phyloP scores from a whole-genome alignment of 495 filamentous ascomycete species.

The Lentithecium fluviatile region DNA sequence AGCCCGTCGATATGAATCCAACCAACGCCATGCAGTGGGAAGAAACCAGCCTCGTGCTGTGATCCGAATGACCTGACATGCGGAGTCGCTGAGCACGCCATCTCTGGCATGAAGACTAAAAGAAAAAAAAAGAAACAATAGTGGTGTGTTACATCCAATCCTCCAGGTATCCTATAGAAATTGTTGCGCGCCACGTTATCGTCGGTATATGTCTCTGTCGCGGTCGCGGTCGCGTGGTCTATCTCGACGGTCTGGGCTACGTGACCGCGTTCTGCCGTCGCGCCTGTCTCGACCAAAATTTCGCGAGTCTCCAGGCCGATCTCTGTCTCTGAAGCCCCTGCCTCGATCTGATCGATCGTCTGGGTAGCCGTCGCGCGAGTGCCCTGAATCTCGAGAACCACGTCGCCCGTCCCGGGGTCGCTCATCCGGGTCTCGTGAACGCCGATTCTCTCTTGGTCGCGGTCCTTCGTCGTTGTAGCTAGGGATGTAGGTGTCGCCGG shows the following conservation, averaged over 20 bases:
- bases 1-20: neutral
- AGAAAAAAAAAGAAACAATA: too few relatives aligned
- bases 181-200: slow-evolving; percentile 1
- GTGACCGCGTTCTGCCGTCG: slow-evolving; percentile 20
- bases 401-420: slow-evolving; percentile 30
- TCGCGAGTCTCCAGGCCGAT: slow-evolving; percentile 24
- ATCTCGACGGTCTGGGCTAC: slow-evolving; percentile 29
- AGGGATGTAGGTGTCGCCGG: slow-evolving; percentile 41
- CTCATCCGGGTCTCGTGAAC: slow-evolving; percentile 32
- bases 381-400: slow-evolving; percentile 31
- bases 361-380: slow-evolving; percentile 26
- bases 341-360: slow-evolving; percentile 24
- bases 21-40: neutral
- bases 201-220: slow-evolving; percentile 30
- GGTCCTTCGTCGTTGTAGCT: slow-evolving; percentile 27
- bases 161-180: too few relatives aligned
- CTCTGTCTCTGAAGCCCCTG: slow-evolving; percentile 24
- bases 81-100: too few relatives aligned
- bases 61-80: too few relatives aligned
- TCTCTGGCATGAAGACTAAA: too few relatives aligned
- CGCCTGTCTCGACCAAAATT: slow-evolving; percentile 26
- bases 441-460: slow-evolving; percentile 13
- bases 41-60: too few relatives aligned
- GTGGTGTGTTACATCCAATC: too few relatives aligned
- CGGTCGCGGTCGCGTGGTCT: slow-evolving; percentile 6